Evolutionary conservation across 768 basidiomycete species (phyloP).

Genomic region (Xerocomellus amylosporus): DNA sequence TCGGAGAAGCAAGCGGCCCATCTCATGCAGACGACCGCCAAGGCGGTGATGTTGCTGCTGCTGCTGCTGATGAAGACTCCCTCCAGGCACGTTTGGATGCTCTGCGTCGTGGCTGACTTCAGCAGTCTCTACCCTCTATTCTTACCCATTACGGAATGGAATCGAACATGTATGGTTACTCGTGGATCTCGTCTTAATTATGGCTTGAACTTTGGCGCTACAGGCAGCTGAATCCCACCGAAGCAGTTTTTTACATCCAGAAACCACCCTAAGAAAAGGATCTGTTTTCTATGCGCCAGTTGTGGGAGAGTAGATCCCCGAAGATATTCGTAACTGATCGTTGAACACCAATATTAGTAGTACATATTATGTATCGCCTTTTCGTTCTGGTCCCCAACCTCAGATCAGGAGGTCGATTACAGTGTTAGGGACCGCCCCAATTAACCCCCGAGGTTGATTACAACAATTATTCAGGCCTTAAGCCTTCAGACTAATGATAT

Average conservation of each 20-base stretch:
- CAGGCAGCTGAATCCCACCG: neutral
- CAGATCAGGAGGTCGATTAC: neutral
- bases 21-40: conserved; percentile 38
- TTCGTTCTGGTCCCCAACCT: too few relatives aligned
- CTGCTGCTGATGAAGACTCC: conserved; percentile 78
- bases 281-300: neutral
- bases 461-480: conserved; percentile 13
- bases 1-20: conserved; percentile 57
- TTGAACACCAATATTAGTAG: neutral
- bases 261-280: too few relatives aligned
- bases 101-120: conserved; percentile 61
- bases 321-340: neutral
- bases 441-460: too few relatives aligned
- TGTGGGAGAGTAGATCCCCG: neutral
- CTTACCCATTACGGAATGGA: conserved; percentile 8
- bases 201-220: neutral
- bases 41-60: conserved; percentile 36
- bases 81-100: conserved; percentile 93
- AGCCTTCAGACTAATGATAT: conserved; percentile 58
- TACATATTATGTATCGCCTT: neutral
- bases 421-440: neutral
- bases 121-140: neutral
- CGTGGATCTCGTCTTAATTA: neutral
- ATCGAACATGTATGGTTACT: conserved; percentile 3
- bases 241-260: neutral